Base-by-base conservation (phyloP, 139 green algal genomes). In the Dunaliella sp. region DNA sequence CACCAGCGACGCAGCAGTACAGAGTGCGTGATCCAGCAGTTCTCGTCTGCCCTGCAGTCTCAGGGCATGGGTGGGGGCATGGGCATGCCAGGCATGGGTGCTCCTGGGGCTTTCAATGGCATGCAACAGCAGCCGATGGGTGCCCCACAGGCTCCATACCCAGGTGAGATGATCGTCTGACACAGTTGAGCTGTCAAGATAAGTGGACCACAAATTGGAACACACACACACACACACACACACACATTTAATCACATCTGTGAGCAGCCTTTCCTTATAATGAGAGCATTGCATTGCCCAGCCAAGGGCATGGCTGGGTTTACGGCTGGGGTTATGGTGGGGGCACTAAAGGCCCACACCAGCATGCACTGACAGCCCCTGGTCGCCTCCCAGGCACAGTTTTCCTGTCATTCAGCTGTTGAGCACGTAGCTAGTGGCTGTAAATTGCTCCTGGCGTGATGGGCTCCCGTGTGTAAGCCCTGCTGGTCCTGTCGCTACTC, bases 101-200 rank as follows among this genome's bases (percentile, higher is more conserved):
- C 48, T 26, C 48, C 48, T 26, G 7, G 48, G 48, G 78, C 2
- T n/a, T 37, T 38, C 77, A 48, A 2, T 65, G 31, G 91, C 91
- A 7, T 82, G 87, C 24, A 94, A 94, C 88, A 88, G 79, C 76
- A 88, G 87, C 76, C 84, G 77, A 65, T 26, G 48, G 16, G 48
- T 16, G 16, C 48, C 7, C 48, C 7, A 7, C 16, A 26, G 48
- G 16, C 7, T 65, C 48, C 48, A 65, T 65, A 16, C 48, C 7
- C 48, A n/a, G n/a, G n/a, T n/a, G 48, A 26, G 7, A 65, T 65
- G 48, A 65, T 26, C 16, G 16, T 65, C 16, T 65, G 48, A 65
- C 16, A 16, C 48, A 26, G 48, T 65, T 7, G 48, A 65, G 7
- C 7, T 16, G 16, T 16, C 7, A 26, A 16, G 7, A 65, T 26